Conservation (phyloP, 1,284 basidiomycete genomes). For the Schizophyllum amplum region DNA sequence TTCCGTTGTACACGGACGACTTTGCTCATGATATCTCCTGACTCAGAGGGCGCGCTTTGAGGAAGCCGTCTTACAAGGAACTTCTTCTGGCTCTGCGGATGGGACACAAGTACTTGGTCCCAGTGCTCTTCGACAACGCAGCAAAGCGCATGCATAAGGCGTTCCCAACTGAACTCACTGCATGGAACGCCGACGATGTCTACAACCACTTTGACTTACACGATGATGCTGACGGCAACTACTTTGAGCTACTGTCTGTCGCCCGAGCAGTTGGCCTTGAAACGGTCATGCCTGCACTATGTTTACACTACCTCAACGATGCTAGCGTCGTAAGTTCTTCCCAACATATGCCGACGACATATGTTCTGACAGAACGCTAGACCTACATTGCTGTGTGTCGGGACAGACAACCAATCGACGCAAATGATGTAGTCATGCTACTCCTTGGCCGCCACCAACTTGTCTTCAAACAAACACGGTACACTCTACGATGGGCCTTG, state of each 20-base stretch:
- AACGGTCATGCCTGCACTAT: background rate
- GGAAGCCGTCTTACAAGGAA: background rate
- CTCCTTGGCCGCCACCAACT: background rate
- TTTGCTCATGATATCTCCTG: background rate
- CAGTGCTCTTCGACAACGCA: background rate
- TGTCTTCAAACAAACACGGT: background rate
- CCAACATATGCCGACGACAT: no score
- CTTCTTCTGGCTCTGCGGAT: constrained; percentile 2
- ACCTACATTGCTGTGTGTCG: no score
- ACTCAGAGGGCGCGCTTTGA: background rate
- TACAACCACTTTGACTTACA: no score
- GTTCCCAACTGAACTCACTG: background rate
- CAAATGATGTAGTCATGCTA: background rate
- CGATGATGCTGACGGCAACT: no score
- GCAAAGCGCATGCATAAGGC: background rate
- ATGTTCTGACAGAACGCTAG: no score
- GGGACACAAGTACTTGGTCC: constrained; percentile 3
- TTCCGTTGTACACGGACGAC: background rate
- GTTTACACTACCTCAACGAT: background rate
- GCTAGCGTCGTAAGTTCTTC: background rate
- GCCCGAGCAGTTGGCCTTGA: background rate
- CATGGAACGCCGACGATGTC: background rate
- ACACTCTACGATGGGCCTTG: background rate
- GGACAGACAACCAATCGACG: background rate
- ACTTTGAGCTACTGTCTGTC: background rate